These are phyloP conservation scores for Chlorella ohadii DNA, from an alignment of 139 green algal species.

Conservation along the genomic window DNA sequence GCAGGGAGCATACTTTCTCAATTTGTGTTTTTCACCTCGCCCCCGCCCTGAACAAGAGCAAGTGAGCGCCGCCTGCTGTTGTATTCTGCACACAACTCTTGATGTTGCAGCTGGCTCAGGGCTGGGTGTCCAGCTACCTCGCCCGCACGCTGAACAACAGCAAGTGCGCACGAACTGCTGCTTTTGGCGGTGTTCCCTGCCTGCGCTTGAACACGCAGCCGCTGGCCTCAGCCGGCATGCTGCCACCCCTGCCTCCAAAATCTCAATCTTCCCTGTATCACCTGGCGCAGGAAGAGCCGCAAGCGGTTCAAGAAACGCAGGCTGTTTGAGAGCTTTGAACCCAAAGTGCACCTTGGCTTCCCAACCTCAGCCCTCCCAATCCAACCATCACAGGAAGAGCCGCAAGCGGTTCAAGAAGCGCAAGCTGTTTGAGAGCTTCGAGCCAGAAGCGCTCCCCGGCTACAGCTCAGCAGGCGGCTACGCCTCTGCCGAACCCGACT, in stretches of 20 bases:
- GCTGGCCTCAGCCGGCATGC: no score
- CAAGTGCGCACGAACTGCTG: no score
- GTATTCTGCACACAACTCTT: no score
- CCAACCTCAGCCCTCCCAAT: no score
- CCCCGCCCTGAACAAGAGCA: constrained; percentile 49
- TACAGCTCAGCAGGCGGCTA: constrained; percentile 2
- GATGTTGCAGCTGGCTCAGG: no score
- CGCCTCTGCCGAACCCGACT: neutral
- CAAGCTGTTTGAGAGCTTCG: constrained; percentile 25
- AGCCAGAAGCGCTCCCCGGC: neutral
- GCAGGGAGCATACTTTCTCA: no score
- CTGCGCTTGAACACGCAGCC: no score
- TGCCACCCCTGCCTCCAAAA: no score
- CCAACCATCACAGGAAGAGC: constrained; percentile 10
- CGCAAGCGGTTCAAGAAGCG: constrained; percentile 48
- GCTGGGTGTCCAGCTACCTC: constrained; percentile 60
- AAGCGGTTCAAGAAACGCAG: constrained; percentile 47
- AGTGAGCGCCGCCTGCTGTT: no score
- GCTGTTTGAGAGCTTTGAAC: constrained; percentile 16
- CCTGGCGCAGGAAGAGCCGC: constrained; percentile 18
- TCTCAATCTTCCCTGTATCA: no score
- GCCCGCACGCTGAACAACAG: constrained; percentile 49
- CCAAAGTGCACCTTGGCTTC: neutral
- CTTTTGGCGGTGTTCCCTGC: no score
- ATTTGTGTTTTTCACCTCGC: no score